Conservation (phyloP, 1,284 basidiomycete genomes). For the Athelia sp. region DNA sequence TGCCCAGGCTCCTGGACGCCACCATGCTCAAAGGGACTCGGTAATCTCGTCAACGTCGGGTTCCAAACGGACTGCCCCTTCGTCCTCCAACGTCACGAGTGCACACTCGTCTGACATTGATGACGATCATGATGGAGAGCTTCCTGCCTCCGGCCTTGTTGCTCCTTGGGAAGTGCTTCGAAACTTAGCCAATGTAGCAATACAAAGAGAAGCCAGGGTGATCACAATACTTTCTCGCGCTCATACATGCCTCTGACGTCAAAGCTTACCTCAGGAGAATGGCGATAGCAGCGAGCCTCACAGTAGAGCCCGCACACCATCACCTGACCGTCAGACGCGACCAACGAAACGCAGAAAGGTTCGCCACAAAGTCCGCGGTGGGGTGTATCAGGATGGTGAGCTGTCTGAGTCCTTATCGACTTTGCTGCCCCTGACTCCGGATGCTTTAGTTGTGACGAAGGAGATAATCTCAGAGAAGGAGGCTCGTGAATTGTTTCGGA, state of each 20-base stretch:
- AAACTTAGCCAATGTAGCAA: conserved; percentile 75
- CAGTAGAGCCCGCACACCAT: conserved; percentile 67
- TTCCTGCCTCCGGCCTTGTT: conserved; percentile 75
- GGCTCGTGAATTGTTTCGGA: conserved; percentile 77
- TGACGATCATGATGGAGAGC: conserved; percentile 66
- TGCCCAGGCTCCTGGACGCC: conserved; percentile 45
- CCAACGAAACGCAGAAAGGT: conserved; percentile 70
- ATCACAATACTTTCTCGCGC: conserved; percentile 12
- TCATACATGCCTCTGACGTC: conserved; percentile 9
- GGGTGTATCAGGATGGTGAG: conserved; percentile 67
- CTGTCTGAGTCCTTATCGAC: conserved; percentile 8
- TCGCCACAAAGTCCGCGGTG: conserved; percentile 46
- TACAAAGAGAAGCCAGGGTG: conserved; percentile 71
- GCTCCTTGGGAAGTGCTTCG: conserved; percentile 81
- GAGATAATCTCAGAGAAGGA: conserved; percentile 75
- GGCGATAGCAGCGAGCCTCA: conserved; percentile 70
- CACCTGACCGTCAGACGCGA: conserved; percentile 58
- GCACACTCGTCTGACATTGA: conserved; percentile 75
- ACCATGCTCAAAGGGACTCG: conserved; percentile 35
- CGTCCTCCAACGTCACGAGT: conserved; percentile 58
- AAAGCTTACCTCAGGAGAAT: conserved; percentile 47
- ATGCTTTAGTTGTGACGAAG: conserved; percentile 66
- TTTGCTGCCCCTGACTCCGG: conserved; percentile 11
- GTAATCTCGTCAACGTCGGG: conserved; percentile 31
- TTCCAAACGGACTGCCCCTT: conserved; percentile 54